phyloP scores from a whole-genome alignment of 2,329 filamentous ascomycete genomes.

The Aspergillus cejpii region DNA sequence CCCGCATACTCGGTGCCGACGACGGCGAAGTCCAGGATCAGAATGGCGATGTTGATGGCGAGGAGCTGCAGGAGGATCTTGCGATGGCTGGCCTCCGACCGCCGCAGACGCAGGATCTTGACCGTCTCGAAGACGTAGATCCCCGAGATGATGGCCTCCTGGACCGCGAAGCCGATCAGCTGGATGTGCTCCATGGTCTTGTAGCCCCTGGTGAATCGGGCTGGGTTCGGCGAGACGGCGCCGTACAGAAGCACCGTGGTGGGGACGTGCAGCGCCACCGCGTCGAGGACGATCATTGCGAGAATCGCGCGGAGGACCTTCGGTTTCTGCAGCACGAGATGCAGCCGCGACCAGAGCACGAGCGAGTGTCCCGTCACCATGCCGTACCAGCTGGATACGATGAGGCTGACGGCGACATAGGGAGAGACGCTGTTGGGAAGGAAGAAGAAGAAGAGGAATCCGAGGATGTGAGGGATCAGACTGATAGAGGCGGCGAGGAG shows the following conservation, averaged over 20 bases:
- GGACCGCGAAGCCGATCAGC: conserved; percentile 48
- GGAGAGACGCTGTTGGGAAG: conserved; percentile 21
- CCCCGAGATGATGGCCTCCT: conserved; percentile 47
- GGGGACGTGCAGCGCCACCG: conserved; percentile 37
- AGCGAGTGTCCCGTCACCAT: conserved; percentile 44
- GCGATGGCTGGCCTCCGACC: conserved; percentile 6
- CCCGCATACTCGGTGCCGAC: conserved; percentile 36
- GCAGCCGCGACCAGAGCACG: conserved; percentile 43
- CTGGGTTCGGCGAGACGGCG: conserved; percentile 17
- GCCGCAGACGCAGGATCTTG: conserved; percentile 19
- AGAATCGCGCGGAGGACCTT: conserved; percentile 33
- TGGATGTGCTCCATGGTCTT: conserved; percentile 48
- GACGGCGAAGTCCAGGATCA: conserved; percentile 41
- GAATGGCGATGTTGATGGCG: conserved; percentile 43
- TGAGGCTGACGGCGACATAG: conserved; percentile 33
- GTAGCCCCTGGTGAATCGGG: conserved; percentile 28
- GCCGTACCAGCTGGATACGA: conserved; percentile 36
- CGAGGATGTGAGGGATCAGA: conserved; percentile 38
- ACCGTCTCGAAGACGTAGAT: conserved; percentile 48
- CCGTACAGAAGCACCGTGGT: conserved; percentile 38
- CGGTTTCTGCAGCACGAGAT: conserved; percentile 37
- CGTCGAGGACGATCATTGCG: conserved; percentile 41
- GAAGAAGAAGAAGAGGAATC: conserved; percentile 41
- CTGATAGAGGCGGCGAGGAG: conserved; percentile 38
- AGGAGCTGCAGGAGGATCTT: conserved; percentile 42